Base-by-base conservation (phyloP, 2,329 filamentous ascomycete species). In the Calonectria fujianensis region DNA sequence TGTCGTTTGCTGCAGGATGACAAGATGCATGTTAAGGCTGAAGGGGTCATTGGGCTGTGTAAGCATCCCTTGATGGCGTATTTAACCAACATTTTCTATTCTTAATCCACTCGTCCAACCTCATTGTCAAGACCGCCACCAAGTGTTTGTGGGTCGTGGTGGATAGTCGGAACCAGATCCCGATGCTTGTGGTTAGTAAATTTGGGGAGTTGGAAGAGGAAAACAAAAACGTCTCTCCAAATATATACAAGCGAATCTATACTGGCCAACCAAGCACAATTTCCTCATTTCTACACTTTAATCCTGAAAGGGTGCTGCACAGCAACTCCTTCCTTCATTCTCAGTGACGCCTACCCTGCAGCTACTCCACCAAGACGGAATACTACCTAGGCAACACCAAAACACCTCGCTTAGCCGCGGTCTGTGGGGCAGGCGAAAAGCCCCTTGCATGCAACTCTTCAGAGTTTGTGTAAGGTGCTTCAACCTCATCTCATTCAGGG, bases 401-500 rank as follows among this genome's bases (percentile, higher is more conserved):
- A 37, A 29, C 35, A 31, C 57, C 24, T 63, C 57, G 57, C 24
- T 63, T 41, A 63, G 57, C 24, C 37, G 24, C 57, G 41, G 9
- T 14, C 57, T 63, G 57, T 63, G 57, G 57, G 57, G 37, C 35
- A 27, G 32, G 20, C 6, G 37, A 37, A 39, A 27, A 57, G 14
- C 11, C 57, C 54, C 32, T 61, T 27, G 35, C 57, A 63, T 63
- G 37, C 35, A n/a, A 16, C 27, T 39, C 32, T 41, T 41, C 8
- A 16, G 41, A 63, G 57, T 29, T 20, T 63, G 57, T 37, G 31
- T 63, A 41, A 29, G 57, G 16, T 13, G 57, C 57, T 29, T 63
- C 35, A 63, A 37, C 57, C 57, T 63, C 57, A 63, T 29, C 57
- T 63, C 7, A 29, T 63, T 63, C 57, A 41, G 57, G 57, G 37